These are phyloP conservation scores for Trypanosomatidae sp. DNA, from an alignment of 208 protist genomes.

Conservation along the genomic window DNA sequence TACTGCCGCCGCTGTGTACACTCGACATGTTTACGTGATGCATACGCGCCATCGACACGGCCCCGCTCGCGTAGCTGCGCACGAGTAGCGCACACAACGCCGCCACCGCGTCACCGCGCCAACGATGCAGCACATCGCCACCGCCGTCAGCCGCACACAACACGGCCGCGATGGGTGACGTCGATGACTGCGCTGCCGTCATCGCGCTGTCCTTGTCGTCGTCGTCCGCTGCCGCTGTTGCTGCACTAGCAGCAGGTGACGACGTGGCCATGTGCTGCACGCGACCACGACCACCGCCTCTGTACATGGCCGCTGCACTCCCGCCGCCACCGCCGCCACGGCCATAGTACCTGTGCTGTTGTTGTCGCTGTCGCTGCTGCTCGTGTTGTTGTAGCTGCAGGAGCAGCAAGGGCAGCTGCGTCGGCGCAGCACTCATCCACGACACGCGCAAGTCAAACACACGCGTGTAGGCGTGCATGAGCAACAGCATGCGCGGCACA, in stretches of 20 bases:
- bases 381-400: too few species aligned
- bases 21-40: conserved; percentile 78
- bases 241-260: too few species aligned
- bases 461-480: conserved; percentile 65
- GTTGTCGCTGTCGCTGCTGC: too few species aligned
- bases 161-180: background rate
- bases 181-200: background rate
- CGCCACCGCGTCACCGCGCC: conserved; percentile 27
- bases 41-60: conserved; percentile 68
- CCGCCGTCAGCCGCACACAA: background rate
- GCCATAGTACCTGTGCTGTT: too few species aligned
- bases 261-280: too few species aligned
- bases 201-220: too few species aligned
- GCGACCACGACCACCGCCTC: too few species aligned
- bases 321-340: too few species aligned
- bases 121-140: conserved; percentile 18
- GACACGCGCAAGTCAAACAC: conserved; percentile 67
- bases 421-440: conserved; percentile 63
- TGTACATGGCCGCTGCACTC: too few species aligned
- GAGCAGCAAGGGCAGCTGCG: conserved; percentile 30
- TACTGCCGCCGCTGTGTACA: too few species aligned
- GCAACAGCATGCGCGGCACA: conserved; percentile 56
- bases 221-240: too few species aligned
- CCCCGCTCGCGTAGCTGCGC: conserved; percentile 23
- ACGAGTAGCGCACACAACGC: conserved; percentile 63